Evolutionary conservation across 768 basidiomycete genomes (phyloP), one percentile per base, ranked within the genome.

Genomic region (Boletus fagicola): DNA sequence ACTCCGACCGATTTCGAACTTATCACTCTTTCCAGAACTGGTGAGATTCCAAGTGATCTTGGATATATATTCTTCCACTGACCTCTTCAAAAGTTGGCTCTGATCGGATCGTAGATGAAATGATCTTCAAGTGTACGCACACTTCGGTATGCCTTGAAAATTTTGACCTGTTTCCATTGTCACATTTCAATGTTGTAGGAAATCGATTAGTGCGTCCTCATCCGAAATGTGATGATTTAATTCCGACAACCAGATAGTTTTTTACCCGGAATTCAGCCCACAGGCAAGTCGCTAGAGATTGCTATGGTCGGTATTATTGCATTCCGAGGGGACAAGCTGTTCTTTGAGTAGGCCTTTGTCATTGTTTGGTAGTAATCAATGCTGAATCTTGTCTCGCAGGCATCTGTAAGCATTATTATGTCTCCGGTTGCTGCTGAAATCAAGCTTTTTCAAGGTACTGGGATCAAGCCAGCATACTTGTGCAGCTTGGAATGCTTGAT

Each of bases 381-480:
- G 20, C 44, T 61, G 31, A 48, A 31, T 16, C 4, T 46, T 18
- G 35, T 42, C 16, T 50, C 18, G 36, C 22, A 67, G 66, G 55
- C 58, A 67, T 43, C 47, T 62, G 64, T 68, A 55, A 59, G 61
- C 26, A 39, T 38, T n/a, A 8, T 42, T 6, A 16, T 33, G 8
- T 49, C 15, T 20, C 15, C 33, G 24, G 1, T 43, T 22, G 15
- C 24, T 51, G 28, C 5, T 35, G 49, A 56, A 40, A 35, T 47
- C 5, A 39, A 51, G 12, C 16, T 22, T 22, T 12, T 51, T 45
- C 31, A 60, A 78, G 77, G 46, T 78, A 78, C 55, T 78, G 79
- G 79, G 79, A 80, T 51, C 79, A 81, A 63, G 79, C 79, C n/a
- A 77, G 76, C 11, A 48, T 73, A 15, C 70, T 81, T 22, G 75